Evolutionary conservation across 1,139 yeast genomes (phyloP).

Genomic region (Blastobotrys buckinghamii): DNA sequence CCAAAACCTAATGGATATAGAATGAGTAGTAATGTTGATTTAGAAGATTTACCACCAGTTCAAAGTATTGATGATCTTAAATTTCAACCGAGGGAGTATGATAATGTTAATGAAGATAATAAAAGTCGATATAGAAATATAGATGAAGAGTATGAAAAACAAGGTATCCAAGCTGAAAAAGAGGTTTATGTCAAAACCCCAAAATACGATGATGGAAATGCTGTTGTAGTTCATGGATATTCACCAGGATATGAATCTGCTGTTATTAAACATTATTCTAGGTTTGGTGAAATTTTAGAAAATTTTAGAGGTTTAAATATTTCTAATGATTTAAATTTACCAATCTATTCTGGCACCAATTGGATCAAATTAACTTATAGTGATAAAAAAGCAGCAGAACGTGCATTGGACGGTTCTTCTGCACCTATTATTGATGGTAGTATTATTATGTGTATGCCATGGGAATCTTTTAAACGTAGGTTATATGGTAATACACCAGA

Average conservation of each 20-base stretch:
- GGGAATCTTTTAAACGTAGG: no score
- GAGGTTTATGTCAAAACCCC: not conserved
- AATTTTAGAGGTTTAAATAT: conserved; percentile 38
- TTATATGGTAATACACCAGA: no score
- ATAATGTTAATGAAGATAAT: no score
- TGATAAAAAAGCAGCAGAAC: conserved; percentile 65
- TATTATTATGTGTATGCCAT: not conserved
- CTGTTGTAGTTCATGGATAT: conserved; percentile 84
- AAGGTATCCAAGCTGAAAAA: not conserved
- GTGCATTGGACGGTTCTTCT: conserved; percentile 72
- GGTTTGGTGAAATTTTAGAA: conserved; percentile 76
- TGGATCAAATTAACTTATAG: conserved; percentile 88
- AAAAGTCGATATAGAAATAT: no score
- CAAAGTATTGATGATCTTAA: conserved; percentile 23
- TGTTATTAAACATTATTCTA: conserved; percentile 68
- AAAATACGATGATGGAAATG: conserved; percentile 36
- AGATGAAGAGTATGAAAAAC: no score
- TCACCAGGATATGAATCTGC: conserved; percentile 66
- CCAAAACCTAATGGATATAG: conserved; percentile 28
- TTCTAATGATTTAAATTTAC: conserved; percentile 35
- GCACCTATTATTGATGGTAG: not conserved
- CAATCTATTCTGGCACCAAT: conserved; percentile 76
- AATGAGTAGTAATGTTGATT: conserved; percentile 22
- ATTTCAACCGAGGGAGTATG: not conserved
- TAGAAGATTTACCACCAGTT: conserved; percentile 33